Percentiles rank a stretch among this genome's conserved stretches.
Evolutionary conservation across 352 stramenopile genomes (phyloP).

Genomic region (Globisporangium solare): DNA sequence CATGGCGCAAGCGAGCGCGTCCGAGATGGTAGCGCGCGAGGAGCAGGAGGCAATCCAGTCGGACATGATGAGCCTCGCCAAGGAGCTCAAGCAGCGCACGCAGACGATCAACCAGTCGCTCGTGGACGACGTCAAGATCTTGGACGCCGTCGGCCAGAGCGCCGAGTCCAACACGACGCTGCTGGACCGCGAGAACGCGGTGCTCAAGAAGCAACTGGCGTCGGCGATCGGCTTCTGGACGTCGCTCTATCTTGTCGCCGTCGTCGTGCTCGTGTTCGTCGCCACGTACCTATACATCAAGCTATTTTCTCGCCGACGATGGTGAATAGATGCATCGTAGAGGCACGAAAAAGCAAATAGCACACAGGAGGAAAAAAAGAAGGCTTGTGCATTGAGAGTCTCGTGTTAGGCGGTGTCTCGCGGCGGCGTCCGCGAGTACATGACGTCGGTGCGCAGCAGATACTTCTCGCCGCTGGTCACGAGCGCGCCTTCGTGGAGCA

Average conservation of each 20-base stretch:
- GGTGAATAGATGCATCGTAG: slow-evolving; percentile 15
- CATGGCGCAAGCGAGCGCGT: slow-evolving; percentile 22
- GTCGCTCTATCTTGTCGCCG: slow-evolving; percentile 60
- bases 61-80: slow-evolving; percentile 70
- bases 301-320: slow-evolving; percentile 53
- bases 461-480: slow-evolving; percentile 67
- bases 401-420: not conserved
- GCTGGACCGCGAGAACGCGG: slow-evolving; percentile 55
- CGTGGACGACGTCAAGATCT: slow-evolving; percentile 64
- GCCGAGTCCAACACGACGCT: slow-evolving; percentile 61
- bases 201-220: slow-evolving; percentile 57
- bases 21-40: slow-evolving; percentile 40
- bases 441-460: slow-evolving; percentile 73
- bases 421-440: slow-evolving; percentile 48
- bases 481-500: slow-evolving; percentile 71
- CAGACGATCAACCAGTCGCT: slow-evolving; percentile 74
- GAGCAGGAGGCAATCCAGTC: slow-evolving; percentile 69
- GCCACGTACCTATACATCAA: slow-evolving; percentile 80
- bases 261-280: slow-evolving; percentile 56
- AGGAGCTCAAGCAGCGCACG: slow-evolving; percentile 67
- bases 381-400: not conserved
- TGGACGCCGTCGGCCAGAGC: slow-evolving; percentile 66
- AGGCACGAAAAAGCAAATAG: no score
- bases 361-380: no score
- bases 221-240: slow-evolving; percentile 77